Conservation (phyloP, 106 monocot species). For the Dendrobium officinale region DNA sequence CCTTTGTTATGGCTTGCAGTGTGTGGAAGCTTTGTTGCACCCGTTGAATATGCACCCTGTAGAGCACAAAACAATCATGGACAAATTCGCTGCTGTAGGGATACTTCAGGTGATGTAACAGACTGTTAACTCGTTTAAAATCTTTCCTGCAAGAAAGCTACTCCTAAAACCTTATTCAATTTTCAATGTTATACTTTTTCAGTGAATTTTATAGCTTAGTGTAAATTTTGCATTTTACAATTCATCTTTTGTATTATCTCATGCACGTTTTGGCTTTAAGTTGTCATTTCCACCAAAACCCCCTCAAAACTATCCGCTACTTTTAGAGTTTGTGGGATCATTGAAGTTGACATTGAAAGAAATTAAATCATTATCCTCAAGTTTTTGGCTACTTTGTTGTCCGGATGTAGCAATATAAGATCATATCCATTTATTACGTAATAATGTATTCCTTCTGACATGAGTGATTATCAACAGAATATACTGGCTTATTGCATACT, state of each 20-base stretch:
- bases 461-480: background rate
- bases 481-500: background rate
- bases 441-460: background rate
- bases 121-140: background rate
- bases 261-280: background rate
- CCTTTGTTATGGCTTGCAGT: conserved; percentile 24
- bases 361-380: background rate
- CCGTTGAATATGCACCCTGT: conserved; percentile 66
- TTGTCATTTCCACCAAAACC: background rate
- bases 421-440: background rate
- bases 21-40: conserved; percentile 64
- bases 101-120: conserved; percentile 64
- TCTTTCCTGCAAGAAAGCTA: background rate
- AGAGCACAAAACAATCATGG: conserved; percentile 53
- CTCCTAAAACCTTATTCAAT: too few relatives aligned
- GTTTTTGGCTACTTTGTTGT: background rate
- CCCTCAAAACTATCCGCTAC: background rate
- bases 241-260: too few relatives aligned
- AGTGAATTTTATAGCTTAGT: too few relatives aligned
- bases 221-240: too few relatives aligned
- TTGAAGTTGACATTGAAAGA: background rate
- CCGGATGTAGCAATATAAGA: background rate
- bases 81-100: conserved; percentile 95
- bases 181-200: too few relatives aligned
- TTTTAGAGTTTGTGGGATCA: background rate